These are phyloP conservation scores for Babesia gibsoni DNA, from an alignment of 169 alveolate genomes.

Conservation along the genomic window DNA sequence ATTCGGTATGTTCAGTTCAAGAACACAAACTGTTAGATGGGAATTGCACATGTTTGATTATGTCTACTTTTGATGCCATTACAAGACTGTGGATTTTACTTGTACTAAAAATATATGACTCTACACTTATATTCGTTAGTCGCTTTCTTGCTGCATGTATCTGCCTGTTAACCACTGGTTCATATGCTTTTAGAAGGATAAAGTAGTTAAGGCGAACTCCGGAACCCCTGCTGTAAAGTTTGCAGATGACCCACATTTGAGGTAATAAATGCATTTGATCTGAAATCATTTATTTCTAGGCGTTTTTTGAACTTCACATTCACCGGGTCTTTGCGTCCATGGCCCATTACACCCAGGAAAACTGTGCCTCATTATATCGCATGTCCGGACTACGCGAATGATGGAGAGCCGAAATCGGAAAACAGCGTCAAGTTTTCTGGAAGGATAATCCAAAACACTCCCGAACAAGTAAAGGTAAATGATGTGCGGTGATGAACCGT, in stretches of 20 bases:
- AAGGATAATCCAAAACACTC: conserved; percentile 75
- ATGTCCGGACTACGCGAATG: conserved; percentile 94
- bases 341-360: conserved; percentile 84
- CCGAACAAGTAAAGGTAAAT: conserved; percentile 83
- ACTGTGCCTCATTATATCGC: conserved; percentile 91
- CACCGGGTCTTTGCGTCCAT: conserved; percentile 93
- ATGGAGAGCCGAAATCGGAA: conserved; percentile 91
- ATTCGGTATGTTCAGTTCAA: conserved; percentile 69
- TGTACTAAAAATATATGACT: neutral
- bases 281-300: conserved; percentile 38
- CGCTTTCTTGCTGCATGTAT: neutral
- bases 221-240: conserved; percentile 1
- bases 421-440: conserved; percentile 68
- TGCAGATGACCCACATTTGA: conserved; percentile 23
- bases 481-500: conserved; percentile 23
- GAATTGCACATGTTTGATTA: neutral
- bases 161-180: neutral
- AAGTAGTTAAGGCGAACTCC: conserved; percentile 8
- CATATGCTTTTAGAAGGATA: neutral
- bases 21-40: neutral
- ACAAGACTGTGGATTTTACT: too few relatives aligned
- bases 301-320: conserved; percentile 74
- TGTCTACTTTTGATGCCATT: too few relatives aligned
- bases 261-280: conserved; percentile 2
- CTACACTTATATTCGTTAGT: neutral